These are phyloP conservation scores for Reutealis trisperma DNA, from an alignment of 345 rosid genomes.

Conservation along the genomic window DNA sequence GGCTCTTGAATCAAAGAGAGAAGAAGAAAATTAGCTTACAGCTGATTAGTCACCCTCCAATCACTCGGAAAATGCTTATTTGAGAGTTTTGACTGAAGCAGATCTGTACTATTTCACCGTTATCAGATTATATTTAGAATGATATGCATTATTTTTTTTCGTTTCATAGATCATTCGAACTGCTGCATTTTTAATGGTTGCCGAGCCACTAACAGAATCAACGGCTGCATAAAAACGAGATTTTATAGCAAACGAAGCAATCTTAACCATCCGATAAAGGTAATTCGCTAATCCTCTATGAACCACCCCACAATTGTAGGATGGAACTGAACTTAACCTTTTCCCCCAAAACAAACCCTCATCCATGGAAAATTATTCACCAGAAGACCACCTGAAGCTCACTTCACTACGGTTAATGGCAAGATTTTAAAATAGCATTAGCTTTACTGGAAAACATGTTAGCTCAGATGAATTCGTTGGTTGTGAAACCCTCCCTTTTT, in stretches of 20 bases:
- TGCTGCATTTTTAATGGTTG: background rate
- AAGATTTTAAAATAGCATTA: background rate
- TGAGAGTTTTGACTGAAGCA: too few relatives aligned
- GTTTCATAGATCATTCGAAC: too few relatives aligned
- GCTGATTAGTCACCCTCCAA: too few relatives aligned
- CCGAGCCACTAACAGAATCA: background rate
- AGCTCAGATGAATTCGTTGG: slow-evolving; percentile 56
- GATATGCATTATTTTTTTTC: too few relatives aligned
- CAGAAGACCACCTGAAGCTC: background rate
- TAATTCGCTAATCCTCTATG: background rate
- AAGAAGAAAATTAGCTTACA: too few relatives aligned
- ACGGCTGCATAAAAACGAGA: background rate
- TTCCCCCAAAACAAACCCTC: slow-evolving; percentile 27
- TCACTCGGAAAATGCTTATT: too few relatives aligned
- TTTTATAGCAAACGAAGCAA: background rate
- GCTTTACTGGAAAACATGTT: background rate
- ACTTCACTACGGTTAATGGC: background rate
- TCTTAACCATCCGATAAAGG: background rate
- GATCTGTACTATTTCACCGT: too few relatives aligned
- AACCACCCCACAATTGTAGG: slow-evolving; percentile 3
- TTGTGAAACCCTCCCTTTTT: slow-evolving; percentile 42
- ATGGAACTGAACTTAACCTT: background rate
- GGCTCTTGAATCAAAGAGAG: too few relatives aligned
- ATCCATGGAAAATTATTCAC: slow-evolving; percentile 12
- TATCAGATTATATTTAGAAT: too few relatives aligned